Conservation (phyloP, 371 early-diverging fungal genomes). For the Dinochytrium kinnereticum region DNA sequence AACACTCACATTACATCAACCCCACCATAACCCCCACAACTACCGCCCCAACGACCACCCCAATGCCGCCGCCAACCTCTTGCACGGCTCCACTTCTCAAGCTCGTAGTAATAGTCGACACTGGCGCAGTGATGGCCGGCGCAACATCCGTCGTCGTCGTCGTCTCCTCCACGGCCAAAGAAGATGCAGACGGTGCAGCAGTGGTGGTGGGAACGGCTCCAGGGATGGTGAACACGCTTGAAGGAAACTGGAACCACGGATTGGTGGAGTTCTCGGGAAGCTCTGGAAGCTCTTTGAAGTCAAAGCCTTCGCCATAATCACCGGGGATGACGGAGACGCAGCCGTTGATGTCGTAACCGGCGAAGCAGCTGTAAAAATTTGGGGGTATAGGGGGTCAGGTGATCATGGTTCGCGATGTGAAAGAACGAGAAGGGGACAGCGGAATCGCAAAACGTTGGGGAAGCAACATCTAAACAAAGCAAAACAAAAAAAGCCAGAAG, state of each 20-base stretch:
- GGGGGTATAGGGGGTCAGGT: neutral
- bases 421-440: neutral
- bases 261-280: neutral
- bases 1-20: too few relatives aligned
- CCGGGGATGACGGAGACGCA: conserved; percentile 5
- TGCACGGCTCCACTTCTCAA: neutral
- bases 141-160: too few relatives aligned
- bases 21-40: too few relatives aligned
- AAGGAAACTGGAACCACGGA: neutral
- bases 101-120: neutral
- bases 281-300: neutral
- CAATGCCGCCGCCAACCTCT: neutral
- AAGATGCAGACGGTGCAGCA: neutral
- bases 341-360: conserved; percentile 4
- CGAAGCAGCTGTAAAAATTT: conserved; percentile 1
- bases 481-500: too few relatives aligned
- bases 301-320: conserved; percentile 16
- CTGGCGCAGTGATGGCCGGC: too few relatives aligned
- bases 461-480: too few relatives aligned
- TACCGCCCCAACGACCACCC: neutral
- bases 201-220: neutral
- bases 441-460: too few relatives aligned
- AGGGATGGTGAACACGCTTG: neutral
- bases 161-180: neutral
- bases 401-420: neutral